Evolutionary conservation across 352 stramenopile species (phyloP).

Genomic region (Phytophthora kernoviae): DNA sequence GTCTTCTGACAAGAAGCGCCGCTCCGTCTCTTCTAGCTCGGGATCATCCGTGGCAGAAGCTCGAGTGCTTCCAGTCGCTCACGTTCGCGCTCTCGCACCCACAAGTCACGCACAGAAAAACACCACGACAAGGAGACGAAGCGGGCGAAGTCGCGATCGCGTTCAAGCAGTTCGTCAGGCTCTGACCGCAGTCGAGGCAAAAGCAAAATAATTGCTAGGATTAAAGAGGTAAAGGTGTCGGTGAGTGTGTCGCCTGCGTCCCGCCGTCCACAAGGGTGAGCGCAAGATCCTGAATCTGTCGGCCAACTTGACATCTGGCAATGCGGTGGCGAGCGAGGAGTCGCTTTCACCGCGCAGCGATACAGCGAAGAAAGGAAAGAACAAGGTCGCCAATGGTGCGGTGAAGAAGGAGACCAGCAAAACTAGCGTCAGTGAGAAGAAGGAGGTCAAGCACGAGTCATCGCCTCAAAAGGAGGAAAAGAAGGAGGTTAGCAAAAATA

Average conservation of each 20-base stretch:
- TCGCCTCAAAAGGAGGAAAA: slow-evolving; percentile 6
- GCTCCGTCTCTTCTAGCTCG: slow-evolving; percentile 33
- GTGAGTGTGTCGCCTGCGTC: slow-evolving; percentile 16
- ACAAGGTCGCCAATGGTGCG: background rate
- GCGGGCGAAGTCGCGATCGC: slow-evolving; percentile 4
- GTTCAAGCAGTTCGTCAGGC: slow-evolving; percentile 16
- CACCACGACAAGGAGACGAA: slow-evolving; percentile 13
- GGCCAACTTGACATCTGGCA: slow-evolving; percentile 18
- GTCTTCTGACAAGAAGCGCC: slow-evolving; percentile 16
- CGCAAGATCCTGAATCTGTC: slow-evolving; percentile 38
- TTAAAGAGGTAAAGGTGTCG: slow-evolving; percentile 17
- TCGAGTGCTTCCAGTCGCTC: slow-evolving; percentile 24
- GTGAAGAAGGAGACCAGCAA: slow-evolving; percentile 4
- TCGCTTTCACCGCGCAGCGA: slow-evolving; percentile 2
- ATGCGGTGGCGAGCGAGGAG: slow-evolving; percentile 19
- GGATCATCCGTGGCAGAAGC: slow-evolving; percentile 27
- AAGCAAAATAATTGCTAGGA: slow-evolving; percentile 7
- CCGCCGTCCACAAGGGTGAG: slow-evolving; percentile 35
- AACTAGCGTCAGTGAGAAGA: slow-evolving; percentile 5
- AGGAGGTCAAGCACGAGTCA: slow-evolving; percentile 11
- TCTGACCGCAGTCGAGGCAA: slow-evolving; percentile 9
- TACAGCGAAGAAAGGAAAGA: slow-evolving; percentile 1
- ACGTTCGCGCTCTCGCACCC: slow-evolving; percentile 26
- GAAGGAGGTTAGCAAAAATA: slow-evolving; percentile 7
- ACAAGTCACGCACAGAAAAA: slow-evolving; percentile 13